These are phyloP conservation scores for Hypoxylon sp. DNA, from an alignment of 2,329 filamentous ascomycete species.

Conservation along the genomic window DNA sequence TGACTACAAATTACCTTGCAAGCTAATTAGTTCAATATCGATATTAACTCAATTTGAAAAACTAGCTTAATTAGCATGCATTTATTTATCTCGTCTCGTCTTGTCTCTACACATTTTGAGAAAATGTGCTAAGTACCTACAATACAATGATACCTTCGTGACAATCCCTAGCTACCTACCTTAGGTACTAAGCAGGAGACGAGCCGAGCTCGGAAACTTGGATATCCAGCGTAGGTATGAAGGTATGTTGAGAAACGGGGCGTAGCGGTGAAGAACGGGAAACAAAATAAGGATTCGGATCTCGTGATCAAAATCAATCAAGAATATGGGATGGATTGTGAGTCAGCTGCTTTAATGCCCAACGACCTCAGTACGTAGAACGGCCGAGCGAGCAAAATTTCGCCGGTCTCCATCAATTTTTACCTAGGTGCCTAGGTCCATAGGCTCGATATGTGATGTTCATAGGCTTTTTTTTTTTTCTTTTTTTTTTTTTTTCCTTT, in stretches of 20 bases:
- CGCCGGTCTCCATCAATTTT: constrained; percentile 28
- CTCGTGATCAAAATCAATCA: constrained; percentile 35
- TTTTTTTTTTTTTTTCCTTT: background rate
- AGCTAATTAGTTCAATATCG: constrained; percentile 15
- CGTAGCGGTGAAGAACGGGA: constrained; percentile 17
- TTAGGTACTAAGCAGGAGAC: too few species aligned
- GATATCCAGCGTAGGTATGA: too few species aligned
- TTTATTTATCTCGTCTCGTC: background rate
- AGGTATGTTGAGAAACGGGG: too few species aligned
- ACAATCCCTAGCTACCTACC: too few species aligned
- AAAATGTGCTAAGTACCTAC: constrained; percentile 7
- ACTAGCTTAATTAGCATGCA: constrained; percentile 25
- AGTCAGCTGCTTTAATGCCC: constrained; percentile 35
- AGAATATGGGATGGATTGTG: too few species aligned
- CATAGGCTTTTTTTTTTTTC: background rate
- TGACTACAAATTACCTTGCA: constrained; percentile 6
- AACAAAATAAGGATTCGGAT: constrained; percentile 17
- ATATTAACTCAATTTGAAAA: constrained; percentile 20
- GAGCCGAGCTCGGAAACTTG: constrained; percentile 13
- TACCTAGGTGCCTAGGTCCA: too few species aligned
- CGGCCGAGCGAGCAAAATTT: background rate
- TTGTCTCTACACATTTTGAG: background rate
- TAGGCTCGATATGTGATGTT: too few species aligned
- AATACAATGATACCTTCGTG: background rate
- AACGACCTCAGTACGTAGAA: constrained; percentile 11